phyloP scores from a whole-genome alignment of 371 early-diverging fungal species.

The Gilbertella persicaria region DNA sequence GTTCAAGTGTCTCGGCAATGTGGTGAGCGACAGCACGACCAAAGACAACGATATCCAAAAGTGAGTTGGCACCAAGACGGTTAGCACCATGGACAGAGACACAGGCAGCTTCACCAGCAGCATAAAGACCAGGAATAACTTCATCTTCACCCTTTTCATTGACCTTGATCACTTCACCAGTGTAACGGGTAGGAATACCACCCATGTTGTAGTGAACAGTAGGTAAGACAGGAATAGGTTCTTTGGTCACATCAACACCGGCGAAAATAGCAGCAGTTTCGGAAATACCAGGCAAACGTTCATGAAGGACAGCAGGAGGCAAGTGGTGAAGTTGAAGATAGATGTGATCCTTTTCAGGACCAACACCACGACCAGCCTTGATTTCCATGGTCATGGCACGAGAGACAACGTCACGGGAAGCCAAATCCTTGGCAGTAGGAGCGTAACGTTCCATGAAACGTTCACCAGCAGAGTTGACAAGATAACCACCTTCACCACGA shows the following conservation, averaged over 20 bases:
- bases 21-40: slow-evolving; percentile 96
- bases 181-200: slow-evolving; percentile 97
- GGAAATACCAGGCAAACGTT: slow-evolving; percentile 97
- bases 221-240: slow-evolving; percentile 98
- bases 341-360: slow-evolving; percentile 95
- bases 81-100: slow-evolving; percentile 98
- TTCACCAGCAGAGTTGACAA: slow-evolving; percentile 91
- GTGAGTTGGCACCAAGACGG: slow-evolving; percentile 97
- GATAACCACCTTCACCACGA: slow-evolving; percentile 96
- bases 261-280: slow-evolving; percentile 98
- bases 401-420: slow-evolving; percentile 97
- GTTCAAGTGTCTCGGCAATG: slow-evolving; percentile 87
- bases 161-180: slow-evolving; percentile 90
- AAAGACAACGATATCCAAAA: slow-evolving; percentile 96
- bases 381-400: slow-evolving; percentile 98
- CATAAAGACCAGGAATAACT: slow-evolving; percentile 92
- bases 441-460: slow-evolving; percentile 99
- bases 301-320: slow-evolving; percentile 89
- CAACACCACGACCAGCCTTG: slow-evolving; percentile 96
- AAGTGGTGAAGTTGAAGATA: slow-evolving; percentile 95
- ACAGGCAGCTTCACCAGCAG: slow-evolving; percentile 93
- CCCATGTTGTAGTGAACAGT: slow-evolving; percentile 99
- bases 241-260: slow-evolving; percentile 98
- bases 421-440: slow-evolving; percentile 97
- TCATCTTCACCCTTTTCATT: slow-evolving; percentile 75